phyloP scores from a whole-genome alignment of 2,329 filamentous ascomycete genomes.

The Thielaviopsis populi region DNA sequence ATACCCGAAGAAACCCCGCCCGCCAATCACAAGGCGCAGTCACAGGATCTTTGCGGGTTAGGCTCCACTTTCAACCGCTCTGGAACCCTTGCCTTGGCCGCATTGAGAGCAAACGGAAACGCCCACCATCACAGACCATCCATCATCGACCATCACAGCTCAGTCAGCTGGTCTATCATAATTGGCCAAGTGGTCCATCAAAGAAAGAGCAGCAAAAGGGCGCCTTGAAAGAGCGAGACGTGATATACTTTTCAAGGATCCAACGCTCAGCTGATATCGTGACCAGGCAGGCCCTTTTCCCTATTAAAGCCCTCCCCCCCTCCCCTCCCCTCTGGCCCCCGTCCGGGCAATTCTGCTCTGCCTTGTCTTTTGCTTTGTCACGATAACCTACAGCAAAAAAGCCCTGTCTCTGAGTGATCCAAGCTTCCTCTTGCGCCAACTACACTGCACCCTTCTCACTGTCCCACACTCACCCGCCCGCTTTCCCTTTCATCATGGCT shows the following conservation, averaged over 20 bases:
- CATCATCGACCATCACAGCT: neutral
- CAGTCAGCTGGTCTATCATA: neutral
- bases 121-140: neutral
- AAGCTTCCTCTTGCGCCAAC: neutral
- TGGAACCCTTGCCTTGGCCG: neutral
- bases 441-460: neutral
- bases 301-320: neutral
- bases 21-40: conserved; percentile 1
- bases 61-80: conserved; percentile 5
- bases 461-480: neutral
- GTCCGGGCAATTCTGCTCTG: neutral
- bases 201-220: neutral
- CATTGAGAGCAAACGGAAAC: neutral
- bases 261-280: neutral
- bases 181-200: neutral
- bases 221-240: neutral
- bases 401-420: neutral
- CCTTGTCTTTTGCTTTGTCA: neutral
- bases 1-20: conserved; percentile 7
- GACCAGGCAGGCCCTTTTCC: neutral
- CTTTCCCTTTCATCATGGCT: neutral
- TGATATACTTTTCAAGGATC: neutral
- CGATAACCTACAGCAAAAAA: neutral
- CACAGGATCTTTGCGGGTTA: neutral
- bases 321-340: neutral